Evolutionary conservation across 2,329 filamentous ascomycete genomes (phyloP).

Genomic region (Paraphoma sp.): DNA sequence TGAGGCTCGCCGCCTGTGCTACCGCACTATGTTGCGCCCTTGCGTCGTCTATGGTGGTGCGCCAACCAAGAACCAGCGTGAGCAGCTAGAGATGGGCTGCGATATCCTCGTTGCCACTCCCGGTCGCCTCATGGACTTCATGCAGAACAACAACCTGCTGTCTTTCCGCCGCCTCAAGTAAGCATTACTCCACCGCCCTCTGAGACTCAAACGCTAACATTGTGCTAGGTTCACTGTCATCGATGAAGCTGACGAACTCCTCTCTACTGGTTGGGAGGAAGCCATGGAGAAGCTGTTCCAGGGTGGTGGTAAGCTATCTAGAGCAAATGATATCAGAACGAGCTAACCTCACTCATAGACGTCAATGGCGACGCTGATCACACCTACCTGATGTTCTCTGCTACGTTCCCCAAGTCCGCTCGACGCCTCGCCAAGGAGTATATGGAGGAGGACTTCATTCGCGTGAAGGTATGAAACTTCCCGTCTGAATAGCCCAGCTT

Average conservation of each 20-base stretch:
- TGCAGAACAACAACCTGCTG: conserved; percentile 72
- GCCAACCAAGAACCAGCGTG: conserved; percentile 71
- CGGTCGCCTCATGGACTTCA: conserved; percentile 84
- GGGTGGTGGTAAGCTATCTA: conserved; percentile 72
- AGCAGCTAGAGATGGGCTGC: conserved; percentile 80
- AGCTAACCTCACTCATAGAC: conserved; percentile 53
- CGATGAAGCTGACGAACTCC: conserved; percentile 94
- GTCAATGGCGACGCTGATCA: conserved; percentile 77
- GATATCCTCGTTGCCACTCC: conserved; percentile 89
- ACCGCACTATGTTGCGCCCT: conserved; percentile 91
- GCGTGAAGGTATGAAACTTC: conserved; percentile 70
- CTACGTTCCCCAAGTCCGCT: conserved; percentile 85
- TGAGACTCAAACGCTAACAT: not conserved
- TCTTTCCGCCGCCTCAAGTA: conserved; percentile 79
- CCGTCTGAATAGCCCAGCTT: too few species aligned
- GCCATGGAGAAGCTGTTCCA: conserved; percentile 78
- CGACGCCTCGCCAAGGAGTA: conserved; percentile 79
- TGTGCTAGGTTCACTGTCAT: conserved; percentile 51
- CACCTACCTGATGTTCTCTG: conserved; percentile 84
- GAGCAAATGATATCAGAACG: not conserved
- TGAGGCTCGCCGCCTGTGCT: conserved; percentile 89
- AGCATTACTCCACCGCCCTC: conserved; percentile 34
- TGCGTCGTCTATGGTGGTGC: conserved; percentile 88
- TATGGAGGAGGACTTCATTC: conserved; percentile 75
- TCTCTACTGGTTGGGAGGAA: conserved; percentile 78